These are phyloP conservation scores for Arthrobotrys sphaeroides DNA, from an alignment of 2,329 filamentous ascomycete genomes.

Conservation along the genomic window DNA sequence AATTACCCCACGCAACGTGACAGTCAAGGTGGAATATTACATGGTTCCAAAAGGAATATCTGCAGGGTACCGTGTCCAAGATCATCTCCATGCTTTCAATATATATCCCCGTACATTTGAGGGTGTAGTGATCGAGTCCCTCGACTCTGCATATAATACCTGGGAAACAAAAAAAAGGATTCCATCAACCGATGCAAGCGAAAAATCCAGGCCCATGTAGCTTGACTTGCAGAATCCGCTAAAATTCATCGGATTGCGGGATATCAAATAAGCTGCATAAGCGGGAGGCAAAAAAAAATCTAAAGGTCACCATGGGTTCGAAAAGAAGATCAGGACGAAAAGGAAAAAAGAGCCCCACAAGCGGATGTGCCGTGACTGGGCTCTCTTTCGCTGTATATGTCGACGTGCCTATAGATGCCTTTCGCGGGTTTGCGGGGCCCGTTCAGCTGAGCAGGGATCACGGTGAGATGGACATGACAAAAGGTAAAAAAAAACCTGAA, in stretches of 20 bases:
- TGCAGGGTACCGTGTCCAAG: not conserved
- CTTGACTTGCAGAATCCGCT: conserved; percentile 36
- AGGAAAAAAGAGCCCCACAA: conserved; percentile 2
- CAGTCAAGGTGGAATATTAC: not conserved
- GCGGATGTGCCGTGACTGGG: not conserved
- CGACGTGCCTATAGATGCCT: conserved; percentile 2
- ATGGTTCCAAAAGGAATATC: conserved; percentile 1
- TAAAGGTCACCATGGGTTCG: not conserved
- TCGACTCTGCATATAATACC: not conserved
- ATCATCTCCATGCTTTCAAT: not conserved
- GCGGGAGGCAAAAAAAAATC: conserved; percentile 46
- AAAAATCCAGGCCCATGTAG: conserved; percentile 1
- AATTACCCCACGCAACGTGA: not conserved
- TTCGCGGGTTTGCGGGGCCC: conserved; percentile 11
- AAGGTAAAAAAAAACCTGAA: not conserved
- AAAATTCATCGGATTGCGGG: conserved; percentile 22
- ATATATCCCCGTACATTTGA: not conserved
- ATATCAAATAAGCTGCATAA: conserved; percentile 34
- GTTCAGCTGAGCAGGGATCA: conserved; percentile 26
- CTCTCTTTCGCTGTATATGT: not conserved
- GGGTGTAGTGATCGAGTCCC: not conserved
- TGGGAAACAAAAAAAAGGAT: not conserved
- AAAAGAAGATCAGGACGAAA: too few relatives aligned
- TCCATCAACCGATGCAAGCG: not conserved
- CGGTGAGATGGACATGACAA: not conserved